A percentile compares a stretch with the other conserved stretches of the same genome.
These are phyloP conservation scores for Apiotrichum siamense DNA, from an alignment of 1,284 basidiomycete species.

Conservation along the genomic window DNA sequence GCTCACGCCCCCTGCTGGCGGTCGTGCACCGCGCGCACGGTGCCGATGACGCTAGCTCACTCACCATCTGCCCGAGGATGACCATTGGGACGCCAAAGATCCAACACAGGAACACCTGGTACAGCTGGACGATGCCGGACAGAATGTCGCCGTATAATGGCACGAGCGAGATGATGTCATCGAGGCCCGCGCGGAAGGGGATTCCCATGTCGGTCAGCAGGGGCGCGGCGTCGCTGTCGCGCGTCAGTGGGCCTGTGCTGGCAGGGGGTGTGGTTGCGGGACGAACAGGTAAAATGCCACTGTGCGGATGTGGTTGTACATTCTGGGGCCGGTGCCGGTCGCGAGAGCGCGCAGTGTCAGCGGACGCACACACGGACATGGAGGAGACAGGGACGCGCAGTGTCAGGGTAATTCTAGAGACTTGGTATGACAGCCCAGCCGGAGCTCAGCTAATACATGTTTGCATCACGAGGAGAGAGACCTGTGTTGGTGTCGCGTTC, in stretches of 20 bases:
- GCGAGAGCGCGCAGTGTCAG: background rate
- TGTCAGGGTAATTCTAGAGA: background rate
- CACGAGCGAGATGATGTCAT: slow-evolving; percentile 47
- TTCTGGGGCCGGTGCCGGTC: slow-evolving; percentile 14
- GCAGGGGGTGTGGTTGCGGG: too few species aligned
- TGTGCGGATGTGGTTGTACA: slow-evolving; percentile 47
- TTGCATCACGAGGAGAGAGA: background rate
- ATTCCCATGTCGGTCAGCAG: slow-evolving; percentile 43
- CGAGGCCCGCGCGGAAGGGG: slow-evolving; percentile 46
- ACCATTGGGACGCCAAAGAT: slow-evolving; percentile 38
- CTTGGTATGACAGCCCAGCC: background rate
- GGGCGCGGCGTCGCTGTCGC: slow-evolving; percentile 40
- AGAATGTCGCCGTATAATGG: slow-evolving; percentile 47
- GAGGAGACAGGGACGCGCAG: background rate
- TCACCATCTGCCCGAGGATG: slow-evolving; percentile 40
- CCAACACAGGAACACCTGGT: slow-evolving; percentile 44
- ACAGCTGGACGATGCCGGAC: slow-evolving; percentile 42
- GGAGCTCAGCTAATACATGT: background rate
- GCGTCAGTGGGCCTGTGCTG: background rate
- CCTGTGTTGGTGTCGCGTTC: background rate
- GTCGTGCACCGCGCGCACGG: too few species aligned
- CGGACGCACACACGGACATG: too few species aligned
- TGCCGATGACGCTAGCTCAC: too few species aligned
- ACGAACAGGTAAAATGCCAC: slow-evolving; percentile 46
- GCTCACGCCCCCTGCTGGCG: too few species aligned